phyloP scores from a whole-genome alignment of 108 stramenopile genomes.

The Nitzschia sp. region DNA sequence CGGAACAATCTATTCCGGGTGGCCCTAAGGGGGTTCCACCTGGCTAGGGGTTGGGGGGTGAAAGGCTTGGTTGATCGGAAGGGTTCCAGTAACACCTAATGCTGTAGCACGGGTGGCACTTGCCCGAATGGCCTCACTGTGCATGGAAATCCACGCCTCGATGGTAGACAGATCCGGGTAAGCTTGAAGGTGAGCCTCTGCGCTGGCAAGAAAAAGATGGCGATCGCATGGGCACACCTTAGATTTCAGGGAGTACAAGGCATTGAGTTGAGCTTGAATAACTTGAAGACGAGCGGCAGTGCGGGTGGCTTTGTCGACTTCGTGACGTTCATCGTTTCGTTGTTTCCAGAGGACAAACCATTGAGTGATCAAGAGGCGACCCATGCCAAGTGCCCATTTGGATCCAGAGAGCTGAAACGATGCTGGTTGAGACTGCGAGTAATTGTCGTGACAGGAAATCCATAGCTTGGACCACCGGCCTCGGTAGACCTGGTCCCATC shows the following conservation, averaged over 20 bases:
- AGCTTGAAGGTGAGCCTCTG: background rate
- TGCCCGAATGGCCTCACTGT: background rate
- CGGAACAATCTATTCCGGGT: background rate
- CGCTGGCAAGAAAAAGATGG: background rate
- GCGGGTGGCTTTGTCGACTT: background rate
- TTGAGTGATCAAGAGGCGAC: background rate
- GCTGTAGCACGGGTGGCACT: background rate
- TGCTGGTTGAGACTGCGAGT: background rate
- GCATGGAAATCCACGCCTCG: background rate
- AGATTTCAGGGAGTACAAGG: background rate
- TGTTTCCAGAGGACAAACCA: background rate
- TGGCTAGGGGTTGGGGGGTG: background rate
- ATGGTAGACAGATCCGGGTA: background rate
- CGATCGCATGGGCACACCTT: background rate
- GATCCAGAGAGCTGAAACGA: too few species aligned
- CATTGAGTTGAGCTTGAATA: background rate
- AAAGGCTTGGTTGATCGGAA: background rate
- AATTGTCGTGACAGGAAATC: background rate
- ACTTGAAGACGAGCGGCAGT: background rate
- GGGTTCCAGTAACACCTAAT: background rate
- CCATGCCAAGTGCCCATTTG: background rate
- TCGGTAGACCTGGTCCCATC: background rate
- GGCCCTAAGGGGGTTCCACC: background rate
- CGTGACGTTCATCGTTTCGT: conserved; percentile 1
- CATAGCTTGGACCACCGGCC: background rate